Base-by-base conservation (phyloP, 2,329 filamentous ascomycete species). In the Sodiomyces alkalinus region DNA sequence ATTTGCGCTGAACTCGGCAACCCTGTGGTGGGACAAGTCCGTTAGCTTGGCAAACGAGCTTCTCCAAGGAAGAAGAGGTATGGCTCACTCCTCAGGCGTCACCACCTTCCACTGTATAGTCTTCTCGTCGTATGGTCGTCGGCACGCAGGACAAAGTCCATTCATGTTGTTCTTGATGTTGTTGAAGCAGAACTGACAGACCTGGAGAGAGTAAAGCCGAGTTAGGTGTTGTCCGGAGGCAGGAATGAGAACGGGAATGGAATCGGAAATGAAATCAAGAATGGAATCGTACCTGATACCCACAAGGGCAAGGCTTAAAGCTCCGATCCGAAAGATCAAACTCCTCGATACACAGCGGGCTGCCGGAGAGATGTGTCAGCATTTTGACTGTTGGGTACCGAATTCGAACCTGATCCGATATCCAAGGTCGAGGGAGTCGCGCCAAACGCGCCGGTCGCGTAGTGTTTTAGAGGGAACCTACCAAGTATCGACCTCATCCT, bases 141-240 rank as follows among this genome's bases (percentile, higher is more conserved):
- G 74, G 52, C 90, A 98, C 41, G 92, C 92, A n/a, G 90, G 90
- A 53, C 90, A 98, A 33, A 94, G 68, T 19, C 87, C 86, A 49
- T 94, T 96, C 69, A 93, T 85, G 45, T 94, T 94, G 44, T 80
- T 92, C 58, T 92, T 92, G 52, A 98, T 92, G 52, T 96, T 98
- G 58, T 98, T 94, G 63, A 87, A 98, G 60, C 90, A 98, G 58
- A 98, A 98, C 63, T 98, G 92, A 56, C 90, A 98, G 52, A 98
- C 87, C 86, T 94, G 45, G 25, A 15, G 29, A 26, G 11, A 12
- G 28, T 13, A n/a, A 23, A 23, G 20, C 38, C 26, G 22, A 36
- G 34, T 39, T 29, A 39, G 21, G 16, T 27, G 31, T 24, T 27
- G 15, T 15, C 16, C 13, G 14, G 5, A 16, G 12, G 21, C 12